These are phyloP conservation scores for Tilletia indica DNA, from an alignment of 1,284 basidiomycete genomes.

Conservation along the genomic window DNA sequence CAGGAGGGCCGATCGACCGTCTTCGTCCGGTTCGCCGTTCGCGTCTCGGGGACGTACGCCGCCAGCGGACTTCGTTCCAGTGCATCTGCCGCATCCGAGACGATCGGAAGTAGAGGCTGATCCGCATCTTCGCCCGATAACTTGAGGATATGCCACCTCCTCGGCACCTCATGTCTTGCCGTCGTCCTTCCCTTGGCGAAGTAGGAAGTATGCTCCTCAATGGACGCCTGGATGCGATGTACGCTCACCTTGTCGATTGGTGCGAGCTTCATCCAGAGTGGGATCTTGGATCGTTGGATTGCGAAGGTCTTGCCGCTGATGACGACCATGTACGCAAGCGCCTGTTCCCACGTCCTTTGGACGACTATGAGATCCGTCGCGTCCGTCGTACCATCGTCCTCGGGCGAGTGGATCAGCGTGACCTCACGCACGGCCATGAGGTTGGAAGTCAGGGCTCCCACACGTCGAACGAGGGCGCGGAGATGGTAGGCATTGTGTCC, in stretches of 20 bases:
- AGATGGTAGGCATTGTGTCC: conserved; percentile 78
- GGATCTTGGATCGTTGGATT: conserved; percentile 73
- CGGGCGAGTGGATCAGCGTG: conserved; percentile 71
- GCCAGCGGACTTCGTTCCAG: conserved; percentile 58
- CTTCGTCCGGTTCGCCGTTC: conserved; percentile 33
- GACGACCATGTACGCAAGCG: conserved; percentile 77
- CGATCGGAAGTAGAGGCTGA: conserved; percentile 68
- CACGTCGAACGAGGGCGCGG: conserved; percentile 77
- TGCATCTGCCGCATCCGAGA: conserved; percentile 60
- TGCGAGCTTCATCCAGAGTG: conserved; percentile 76
- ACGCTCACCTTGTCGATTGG: conserved; percentile 80
- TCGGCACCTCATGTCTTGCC: conserved; percentile 73
- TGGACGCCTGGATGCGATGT: conserved; percentile 70
- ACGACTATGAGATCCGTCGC: conserved; percentile 79
- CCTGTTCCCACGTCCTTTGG: conserved; percentile 86
- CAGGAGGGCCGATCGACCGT: conserved; percentile 55
- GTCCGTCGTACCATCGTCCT: conserved; percentile 61
- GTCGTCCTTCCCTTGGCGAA: conserved; percentile 60
- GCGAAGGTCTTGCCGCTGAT: conserved; percentile 66
- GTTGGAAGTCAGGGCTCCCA: conserved; percentile 76
- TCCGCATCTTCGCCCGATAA: conserved; percentile 62
- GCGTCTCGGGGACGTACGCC: conserved; percentile 42
- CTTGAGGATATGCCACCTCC: conserved; percentile 68
- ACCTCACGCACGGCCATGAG: conserved; percentile 73
- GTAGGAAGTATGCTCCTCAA: conserved; percentile 70